These are phyloP conservation scores for Evansstolkia leycettana DNA, from an alignment of 495 filamentous ascomycete genomes.

Conservation along the genomic window DNA sequence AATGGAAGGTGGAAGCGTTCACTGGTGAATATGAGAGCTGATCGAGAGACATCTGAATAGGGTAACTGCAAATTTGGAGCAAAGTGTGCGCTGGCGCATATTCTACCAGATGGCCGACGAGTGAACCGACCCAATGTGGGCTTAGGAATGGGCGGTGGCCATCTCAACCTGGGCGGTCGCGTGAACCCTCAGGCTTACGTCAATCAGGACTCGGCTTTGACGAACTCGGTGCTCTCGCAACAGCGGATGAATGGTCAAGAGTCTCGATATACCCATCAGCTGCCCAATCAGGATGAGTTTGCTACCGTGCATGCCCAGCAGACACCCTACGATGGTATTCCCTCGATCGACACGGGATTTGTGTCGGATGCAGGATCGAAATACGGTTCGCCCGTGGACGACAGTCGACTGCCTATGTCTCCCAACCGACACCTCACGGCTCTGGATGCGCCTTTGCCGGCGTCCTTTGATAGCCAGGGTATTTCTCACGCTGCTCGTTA, in stretches of 20 bases:
- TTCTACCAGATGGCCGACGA: slow-evolving; percentile 83
- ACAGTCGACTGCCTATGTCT: slow-evolving; percentile 59
- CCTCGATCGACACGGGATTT: slow-evolving; percentile 70
- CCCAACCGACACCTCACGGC: slow-evolving; percentile 60
- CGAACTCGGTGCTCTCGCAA: slow-evolving; percentile 71
- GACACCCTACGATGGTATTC: slow-evolving; percentile 41
- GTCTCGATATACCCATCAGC: slow-evolving; percentile 25
- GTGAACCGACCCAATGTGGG: slow-evolving; percentile 54
- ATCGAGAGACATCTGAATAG: slow-evolving; percentile 28
- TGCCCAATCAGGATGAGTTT: slow-evolving; percentile 28
- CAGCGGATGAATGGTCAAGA: slow-evolving; percentile 43
- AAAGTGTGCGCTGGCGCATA: slow-evolving; percentile 92
- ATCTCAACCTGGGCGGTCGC: slow-evolving; percentile 57
- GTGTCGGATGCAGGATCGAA: slow-evolving; percentile 63
- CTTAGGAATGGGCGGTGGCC: slow-evolving; percentile 33
- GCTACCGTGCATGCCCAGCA: slow-evolving; percentile 32
- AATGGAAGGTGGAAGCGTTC: too few species aligned
- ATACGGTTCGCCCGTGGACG: slow-evolving; percentile 82
- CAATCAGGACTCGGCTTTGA: slow-evolving; percentile 61
- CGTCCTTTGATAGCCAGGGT: slow-evolving; percentile 93
- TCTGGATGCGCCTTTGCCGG: slow-evolving; percentile 88
- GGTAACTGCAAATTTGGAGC: slow-evolving; percentile 98
- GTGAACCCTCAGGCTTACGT: slow-evolving; percentile 56
- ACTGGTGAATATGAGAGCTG: background rate
- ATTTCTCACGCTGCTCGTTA: slow-evolving; percentile 83